Evolutionary conservation across 2,329 filamentous ascomycete species (phyloP), one percentile per base, ranked within the genome.

Genomic region (Byssoonygena ceratinophila): DNA sequence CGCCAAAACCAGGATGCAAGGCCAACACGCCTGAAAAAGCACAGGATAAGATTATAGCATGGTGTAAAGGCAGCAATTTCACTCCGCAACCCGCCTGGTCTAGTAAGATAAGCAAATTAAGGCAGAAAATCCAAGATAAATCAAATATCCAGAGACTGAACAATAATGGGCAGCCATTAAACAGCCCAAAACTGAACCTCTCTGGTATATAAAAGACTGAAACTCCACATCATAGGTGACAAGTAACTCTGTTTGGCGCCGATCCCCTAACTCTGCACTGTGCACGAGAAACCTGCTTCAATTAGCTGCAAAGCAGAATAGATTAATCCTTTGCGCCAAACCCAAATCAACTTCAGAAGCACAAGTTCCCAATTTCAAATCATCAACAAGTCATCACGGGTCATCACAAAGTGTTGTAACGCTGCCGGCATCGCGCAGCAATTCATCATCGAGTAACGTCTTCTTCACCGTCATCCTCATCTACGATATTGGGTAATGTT

Each of bases 391-490:
- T 51, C 37, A 44, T 43, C 37, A 31, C 12, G n/a, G 8, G 4
- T 32, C 34, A 44, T 51, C 37, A 51, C 40, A 16, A 40, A 31
- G 31, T 36, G 32, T 36, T 16, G 20, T 37, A 51, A 51, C 12
- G 23, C 11, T 2, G 18, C 18, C n/a, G 7, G 34, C 36, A 22
- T 5, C 6, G 18, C 23, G 16, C 9, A n/a, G 3, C 20, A 14
- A 20, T 25, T 9, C 27, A 29, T 46, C 37, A 52, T 9, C 50
- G 50, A 11, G 43, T 32, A 39, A 47, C 50, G 44, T 52, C 50
- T 34, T 52, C 50, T 29, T 47, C 51, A 14, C 40, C 51, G 32
- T 55, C 52, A 27, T 52, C 51, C 31, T 58, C 56, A 11, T 58
- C 39, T 25, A 48, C 43, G 6, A 44, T 40, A n/a, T 32, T 29